Conservation (phyloP, 768 basidiomycete genomes). For the Russula sp. region DNA sequence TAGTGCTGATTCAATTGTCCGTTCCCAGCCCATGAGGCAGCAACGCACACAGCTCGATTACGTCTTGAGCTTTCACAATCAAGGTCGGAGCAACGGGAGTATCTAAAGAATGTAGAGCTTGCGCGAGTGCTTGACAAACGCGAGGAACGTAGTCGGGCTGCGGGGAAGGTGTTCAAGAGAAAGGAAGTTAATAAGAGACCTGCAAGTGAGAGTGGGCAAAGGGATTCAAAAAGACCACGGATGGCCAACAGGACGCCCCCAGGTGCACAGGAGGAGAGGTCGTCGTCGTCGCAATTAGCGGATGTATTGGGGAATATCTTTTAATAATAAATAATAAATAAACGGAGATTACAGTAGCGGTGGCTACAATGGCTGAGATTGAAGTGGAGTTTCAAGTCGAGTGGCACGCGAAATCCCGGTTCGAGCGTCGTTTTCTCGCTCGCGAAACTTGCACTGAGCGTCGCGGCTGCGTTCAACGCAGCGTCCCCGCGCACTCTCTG, state of each 20-base stretch:
- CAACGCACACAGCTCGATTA: constrained; percentile 79
- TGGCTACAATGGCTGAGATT: constrained; percentile 12
- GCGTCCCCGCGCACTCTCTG: constrained; percentile 31
- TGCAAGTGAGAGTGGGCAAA: background rate
- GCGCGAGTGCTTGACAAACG: constrained; percentile 81
- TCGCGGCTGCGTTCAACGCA: constrained; percentile 35
- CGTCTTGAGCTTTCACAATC: constrained; percentile 89
- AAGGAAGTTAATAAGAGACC: constrained; percentile 18
- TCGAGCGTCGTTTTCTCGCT: constrained; percentile 31
- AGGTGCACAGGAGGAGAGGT: background rate
- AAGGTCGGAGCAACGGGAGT: constrained; percentile 81
- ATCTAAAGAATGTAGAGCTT: constrained; percentile 89
- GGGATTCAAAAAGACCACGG: background rate
- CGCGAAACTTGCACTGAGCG: constrained; percentile 50
- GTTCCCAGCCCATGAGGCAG: constrained; percentile 80
- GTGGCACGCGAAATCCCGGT: constrained; percentile 16
- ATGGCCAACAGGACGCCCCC: background rate
- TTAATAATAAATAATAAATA: constrained; percentile 23
- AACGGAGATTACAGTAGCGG: background rate
- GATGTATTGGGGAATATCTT: constrained; percentile 28
- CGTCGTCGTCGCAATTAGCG: background rate
- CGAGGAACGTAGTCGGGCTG: constrained; percentile 33
- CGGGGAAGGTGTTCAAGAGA: constrained; percentile 33
- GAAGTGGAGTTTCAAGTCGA: constrained; percentile 39
- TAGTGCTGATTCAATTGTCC: background rate